These are phyloP conservation scores for Debaryomyces coudertii DNA, from an alignment of 1,139 yeast genomes.

Conservation along the genomic window DNA sequence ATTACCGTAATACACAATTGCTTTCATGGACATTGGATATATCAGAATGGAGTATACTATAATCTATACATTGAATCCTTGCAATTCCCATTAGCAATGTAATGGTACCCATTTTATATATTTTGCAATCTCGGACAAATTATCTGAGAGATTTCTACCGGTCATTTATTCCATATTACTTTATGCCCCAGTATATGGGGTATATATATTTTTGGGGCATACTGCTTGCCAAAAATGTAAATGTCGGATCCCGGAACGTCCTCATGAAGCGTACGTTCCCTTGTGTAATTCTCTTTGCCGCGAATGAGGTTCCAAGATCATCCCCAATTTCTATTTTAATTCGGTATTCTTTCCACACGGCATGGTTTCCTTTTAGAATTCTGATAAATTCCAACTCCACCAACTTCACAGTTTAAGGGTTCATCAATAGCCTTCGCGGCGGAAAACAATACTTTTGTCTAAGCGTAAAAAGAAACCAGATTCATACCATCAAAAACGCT, in stretches of 20 bases:
- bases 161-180: constrained; percentile 4
- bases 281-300: neutral
- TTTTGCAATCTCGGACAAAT: constrained; percentile 9
- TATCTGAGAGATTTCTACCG: constrained; percentile 3
- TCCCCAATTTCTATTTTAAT: neutral
- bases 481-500: too few relatives aligned
- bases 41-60: neutral
- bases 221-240: neutral
- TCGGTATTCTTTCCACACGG: neutral
- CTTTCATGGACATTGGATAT: constrained; percentile 46
- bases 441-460: too few relatives aligned
- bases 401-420: too few relatives aligned
- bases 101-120: neutral
- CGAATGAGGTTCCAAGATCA: neutral
- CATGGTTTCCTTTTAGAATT: neutral
- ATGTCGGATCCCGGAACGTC: neutral
- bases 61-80: neutral
- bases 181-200: neutral
- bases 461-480: too few relatives aligned
- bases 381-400: too few relatives aligned
- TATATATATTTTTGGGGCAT: neutral
- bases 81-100: neutral
- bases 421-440: too few relatives aligned
- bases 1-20: constrained; percentile 55
- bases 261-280: neutral